phyloP scores from a whole-genome alignment of 2,329 filamentous ascomycete genomes.

The Paecilomyces variotii region DNA sequence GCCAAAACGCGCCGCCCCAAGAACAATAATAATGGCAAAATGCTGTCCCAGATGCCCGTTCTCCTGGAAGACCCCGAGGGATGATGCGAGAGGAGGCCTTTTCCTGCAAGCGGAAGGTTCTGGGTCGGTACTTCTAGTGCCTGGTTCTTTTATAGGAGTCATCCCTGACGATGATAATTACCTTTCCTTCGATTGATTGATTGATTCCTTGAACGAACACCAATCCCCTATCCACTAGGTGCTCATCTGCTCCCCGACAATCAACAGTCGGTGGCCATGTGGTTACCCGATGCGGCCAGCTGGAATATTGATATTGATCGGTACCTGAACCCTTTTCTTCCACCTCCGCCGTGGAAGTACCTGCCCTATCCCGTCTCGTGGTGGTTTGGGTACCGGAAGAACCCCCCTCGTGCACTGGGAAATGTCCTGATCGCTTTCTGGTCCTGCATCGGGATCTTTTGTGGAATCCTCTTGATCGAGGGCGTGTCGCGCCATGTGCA shows the following conservation, averaged over 20 bases:
- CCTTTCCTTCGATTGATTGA: not conserved
- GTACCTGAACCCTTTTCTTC: constrained; percentile 64
- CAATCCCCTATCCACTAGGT: not conserved
- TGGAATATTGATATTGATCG: constrained; percentile 66
- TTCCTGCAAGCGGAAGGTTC: not conserved
- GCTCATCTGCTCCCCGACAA: not conserved
- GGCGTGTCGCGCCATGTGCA: constrained; percentile 49
- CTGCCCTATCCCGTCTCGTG: constrained; percentile 60
- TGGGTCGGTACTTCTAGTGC: not conserved
- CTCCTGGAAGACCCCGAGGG: not conserved
- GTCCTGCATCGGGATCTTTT: constrained; percentile 59
- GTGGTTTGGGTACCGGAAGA: constrained; percentile 57
- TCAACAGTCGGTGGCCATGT: not conserved
- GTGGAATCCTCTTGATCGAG: constrained; percentile 53
- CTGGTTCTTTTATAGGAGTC: not conserved
- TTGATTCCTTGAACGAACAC: not conserved
- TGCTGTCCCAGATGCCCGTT: not conserved
- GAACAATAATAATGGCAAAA: not conserved
- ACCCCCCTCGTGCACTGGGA: constrained; percentile 37
- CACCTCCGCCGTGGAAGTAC: constrained; percentile 54
- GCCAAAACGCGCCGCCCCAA: too few relatives aligned
- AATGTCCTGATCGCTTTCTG: constrained; percentile 54
- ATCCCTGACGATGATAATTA: not conserved
- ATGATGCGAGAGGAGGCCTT: not conserved
- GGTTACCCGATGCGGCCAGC: constrained; percentile 14